A percentile compares a stretch with the other conserved stretches of the same genome.
phyloP scores from a whole-genome alignment of 306 rosid genomes.

The Adenanthera pavonina region DNA sequence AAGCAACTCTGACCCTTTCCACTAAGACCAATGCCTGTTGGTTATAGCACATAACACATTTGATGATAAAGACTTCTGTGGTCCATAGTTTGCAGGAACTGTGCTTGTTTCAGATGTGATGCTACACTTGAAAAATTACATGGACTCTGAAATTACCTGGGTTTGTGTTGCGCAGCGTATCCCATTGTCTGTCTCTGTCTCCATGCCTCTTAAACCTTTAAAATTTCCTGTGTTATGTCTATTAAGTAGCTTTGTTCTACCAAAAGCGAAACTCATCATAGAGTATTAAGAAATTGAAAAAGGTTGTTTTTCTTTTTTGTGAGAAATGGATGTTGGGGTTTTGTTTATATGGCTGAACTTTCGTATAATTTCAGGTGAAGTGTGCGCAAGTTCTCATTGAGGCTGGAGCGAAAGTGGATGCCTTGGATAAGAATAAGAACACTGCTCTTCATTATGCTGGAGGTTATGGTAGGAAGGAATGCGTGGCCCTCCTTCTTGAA shows the following conservation, averaged over 20 bases:
- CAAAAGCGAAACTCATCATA: conserved; percentile 1
- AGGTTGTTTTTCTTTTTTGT: conserved; percentile 15
- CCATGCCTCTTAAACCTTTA: not conserved
- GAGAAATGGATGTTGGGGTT: too few relatives aligned
- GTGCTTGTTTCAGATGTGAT: too few relatives aligned
- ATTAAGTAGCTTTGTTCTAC: not conserved
- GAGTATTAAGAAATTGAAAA: not conserved
- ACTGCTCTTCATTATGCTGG: conserved; percentile 99
- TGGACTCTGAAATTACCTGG: not conserved
- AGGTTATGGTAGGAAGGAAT: conserved; percentile 97
- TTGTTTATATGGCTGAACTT: not conserved
- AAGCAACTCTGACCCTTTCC: too few relatives aligned
- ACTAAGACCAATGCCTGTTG: too few relatives aligned
- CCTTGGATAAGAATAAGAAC: conserved; percentile 95
- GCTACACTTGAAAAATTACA: too few relatives aligned
- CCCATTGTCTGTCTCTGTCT: not conserved
- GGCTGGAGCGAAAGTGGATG: conserved; percentile 94
- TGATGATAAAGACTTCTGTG: too few relatives aligned
- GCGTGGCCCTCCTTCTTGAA: conserved; percentile 90
- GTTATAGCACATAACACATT: too few relatives aligned
- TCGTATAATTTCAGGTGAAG: conserved; percentile 67
- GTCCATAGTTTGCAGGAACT: too few relatives aligned
- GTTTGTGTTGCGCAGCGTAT: not conserved
- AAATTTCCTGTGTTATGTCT: not conserved
- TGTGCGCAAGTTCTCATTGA: conserved; percentile 96